Percentiles rank a stretch among this genome's conserved stretches.
Evolutionary conservation across 2,329 filamentous ascomycete species (phyloP).

Genomic region (Trichoderma guizhouense): DNA sequence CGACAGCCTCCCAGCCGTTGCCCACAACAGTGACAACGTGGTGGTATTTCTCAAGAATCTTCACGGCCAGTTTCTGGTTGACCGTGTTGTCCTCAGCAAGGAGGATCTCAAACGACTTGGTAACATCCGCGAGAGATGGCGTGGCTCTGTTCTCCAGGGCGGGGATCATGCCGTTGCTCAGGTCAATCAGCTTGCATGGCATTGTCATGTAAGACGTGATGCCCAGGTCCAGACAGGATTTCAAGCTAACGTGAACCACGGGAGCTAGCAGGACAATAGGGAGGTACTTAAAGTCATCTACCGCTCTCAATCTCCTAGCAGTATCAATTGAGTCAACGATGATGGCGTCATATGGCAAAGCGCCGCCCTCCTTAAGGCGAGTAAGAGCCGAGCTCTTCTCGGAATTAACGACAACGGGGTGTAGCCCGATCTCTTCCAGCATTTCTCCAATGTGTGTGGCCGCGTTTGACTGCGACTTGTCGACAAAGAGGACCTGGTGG

Average conservation of each 20-base stretch:
- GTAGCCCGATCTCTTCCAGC: slow-evolving; percentile 73
- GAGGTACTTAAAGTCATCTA: slow-evolving; percentile 96
- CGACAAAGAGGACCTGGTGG: slow-evolving; percentile 90
- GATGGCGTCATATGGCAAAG: slow-evolving; percentile 85
- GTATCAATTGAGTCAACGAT: slow-evolving; percentile 92
- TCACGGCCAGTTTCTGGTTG: slow-evolving; percentile 92
- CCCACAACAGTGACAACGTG: slow-evolving; percentile 89
- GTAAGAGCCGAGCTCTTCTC: slow-evolving; percentile 61
- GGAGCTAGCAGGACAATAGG: slow-evolving; percentile 91
- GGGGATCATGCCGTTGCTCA: slow-evolving; percentile 94
- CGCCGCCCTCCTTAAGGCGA: slow-evolving; percentile 50
- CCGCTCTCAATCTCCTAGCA: slow-evolving; percentile 76
- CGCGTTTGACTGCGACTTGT: slow-evolving; percentile 78
- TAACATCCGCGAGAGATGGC: slow-evolving; percentile 87
- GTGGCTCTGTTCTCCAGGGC: slow-evolving; percentile 91
- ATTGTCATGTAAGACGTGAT: slow-evolving; percentile 99
- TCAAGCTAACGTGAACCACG: slow-evolving; percentile 84
- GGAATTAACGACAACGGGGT: slow-evolving; percentile 81
- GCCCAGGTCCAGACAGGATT: slow-evolving; percentile 88
- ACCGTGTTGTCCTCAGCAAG: slow-evolving; percentile 96
- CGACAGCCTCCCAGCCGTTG: slow-evolving; percentile 89
- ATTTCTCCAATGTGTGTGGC: slow-evolving; percentile 74
- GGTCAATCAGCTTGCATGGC: slow-evolving; percentile 87
- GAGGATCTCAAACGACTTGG: slow-evolving; percentile 91
- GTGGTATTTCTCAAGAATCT: slow-evolving; percentile 96